Evolutionary conservation across 306 rosid genomes (phyloP).

Genomic region (Ammopiptanthus mongolicus): DNA sequence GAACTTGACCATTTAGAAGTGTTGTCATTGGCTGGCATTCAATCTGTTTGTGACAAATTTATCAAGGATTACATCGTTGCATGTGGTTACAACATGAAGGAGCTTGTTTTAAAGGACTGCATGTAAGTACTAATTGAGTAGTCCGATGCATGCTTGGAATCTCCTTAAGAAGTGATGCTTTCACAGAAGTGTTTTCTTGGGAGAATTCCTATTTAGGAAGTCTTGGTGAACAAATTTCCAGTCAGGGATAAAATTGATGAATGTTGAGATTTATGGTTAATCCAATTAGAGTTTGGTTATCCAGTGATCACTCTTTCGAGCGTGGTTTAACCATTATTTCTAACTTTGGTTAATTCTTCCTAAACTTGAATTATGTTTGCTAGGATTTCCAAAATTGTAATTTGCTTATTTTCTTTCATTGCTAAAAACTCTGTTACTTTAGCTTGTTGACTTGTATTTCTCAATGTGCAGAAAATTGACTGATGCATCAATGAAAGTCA

Average conservation of each 20-base stretch:
- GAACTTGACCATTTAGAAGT: constrained; percentile 59
- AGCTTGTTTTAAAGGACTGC: constrained; percentile 70
- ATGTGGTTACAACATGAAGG: constrained; percentile 62
- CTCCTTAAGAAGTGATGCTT: neutral
- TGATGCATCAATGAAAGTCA: constrained; percentile 54
- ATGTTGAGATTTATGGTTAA: neutral
- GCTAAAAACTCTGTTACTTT: neutral
- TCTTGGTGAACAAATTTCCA: neutral
- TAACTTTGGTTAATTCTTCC: neutral
- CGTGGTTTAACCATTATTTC: neutral
- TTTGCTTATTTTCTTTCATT: constrained; percentile 3
- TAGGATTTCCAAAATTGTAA: neutral
- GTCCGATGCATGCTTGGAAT: constrained; percentile 3
- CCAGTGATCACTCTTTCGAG: neutral
- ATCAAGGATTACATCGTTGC: constrained; percentile 36
- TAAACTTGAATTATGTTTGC: neutral
- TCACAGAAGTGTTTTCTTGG: neutral
- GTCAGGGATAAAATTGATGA: neutral
- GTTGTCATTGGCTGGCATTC: constrained; percentile 64
- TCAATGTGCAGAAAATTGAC: constrained; percentile 65
- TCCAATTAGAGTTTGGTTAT: neutral
- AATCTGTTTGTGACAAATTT: constrained; percentile 46
- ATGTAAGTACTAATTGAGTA: constrained; percentile 43
- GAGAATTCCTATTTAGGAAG: neutral
- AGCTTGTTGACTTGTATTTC: constrained; percentile 12